phyloP scores from a whole-genome alignment of 345 rosid genomes.

The Carallia pectinifolia region DNA sequence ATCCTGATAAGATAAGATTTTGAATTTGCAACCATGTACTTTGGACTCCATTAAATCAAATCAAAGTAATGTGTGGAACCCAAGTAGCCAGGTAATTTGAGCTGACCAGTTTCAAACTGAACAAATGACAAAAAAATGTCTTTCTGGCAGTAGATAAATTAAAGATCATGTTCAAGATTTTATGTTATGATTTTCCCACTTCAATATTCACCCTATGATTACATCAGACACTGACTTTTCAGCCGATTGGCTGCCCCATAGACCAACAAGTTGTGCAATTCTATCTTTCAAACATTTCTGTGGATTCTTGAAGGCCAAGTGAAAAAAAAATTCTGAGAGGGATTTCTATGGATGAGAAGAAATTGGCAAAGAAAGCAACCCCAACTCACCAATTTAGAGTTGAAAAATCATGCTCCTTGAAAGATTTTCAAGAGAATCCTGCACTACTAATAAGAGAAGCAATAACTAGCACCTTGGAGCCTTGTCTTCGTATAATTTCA shows the following conservation, averaged over 20 bases:
- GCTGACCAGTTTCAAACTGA: too few relatives aligned
- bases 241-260: background rate
- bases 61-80: too few relatives aligned
- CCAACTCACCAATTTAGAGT: constrained; percentile 5
- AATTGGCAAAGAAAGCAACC: background rate
- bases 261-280: background rate
- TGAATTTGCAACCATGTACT: background rate
- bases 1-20: background rate
- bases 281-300: constrained; percentile 4
- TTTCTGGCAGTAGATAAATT: too few relatives aligned
- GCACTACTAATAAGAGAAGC: background rate
- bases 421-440: background rate
- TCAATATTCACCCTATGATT: constrained; percentile 16
- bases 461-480: background rate
- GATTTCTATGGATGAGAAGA: background rate
- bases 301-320: constrained; percentile 6
- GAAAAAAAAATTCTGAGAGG: background rate
- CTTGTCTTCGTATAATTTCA: background rate
- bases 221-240: constrained; percentile 31
- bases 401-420: background rate
- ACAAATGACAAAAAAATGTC: too few relatives aligned
- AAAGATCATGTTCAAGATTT: background rate
- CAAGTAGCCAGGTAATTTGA: too few relatives aligned
- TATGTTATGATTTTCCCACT: background rate
- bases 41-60: background rate